These are phyloP conservation scores for Claviceps fusiformis DNA, from an alignment of 2,329 filamentous ascomycete species.

Conservation along the genomic window DNA sequence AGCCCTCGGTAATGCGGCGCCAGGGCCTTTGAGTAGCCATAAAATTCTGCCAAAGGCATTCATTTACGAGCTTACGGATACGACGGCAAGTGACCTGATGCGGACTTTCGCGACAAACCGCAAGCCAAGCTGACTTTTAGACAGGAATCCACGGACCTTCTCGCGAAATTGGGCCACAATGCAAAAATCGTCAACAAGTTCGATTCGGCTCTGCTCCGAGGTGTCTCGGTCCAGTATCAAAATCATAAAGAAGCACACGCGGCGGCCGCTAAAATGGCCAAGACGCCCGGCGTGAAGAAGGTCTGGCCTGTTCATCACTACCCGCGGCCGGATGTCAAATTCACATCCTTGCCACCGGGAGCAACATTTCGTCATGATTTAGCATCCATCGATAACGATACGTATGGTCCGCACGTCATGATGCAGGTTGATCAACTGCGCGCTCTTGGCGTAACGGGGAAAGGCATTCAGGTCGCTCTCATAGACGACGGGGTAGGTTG, in stretches of 20 bases:
- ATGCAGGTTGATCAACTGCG: constrained; percentile 8
- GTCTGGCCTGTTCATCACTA: not conserved
- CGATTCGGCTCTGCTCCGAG: not conserved
- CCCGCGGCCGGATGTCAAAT: not conserved
- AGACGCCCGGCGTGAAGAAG: not conserved
- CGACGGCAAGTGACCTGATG: not conserved
- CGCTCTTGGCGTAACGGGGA: constrained; percentile 6
- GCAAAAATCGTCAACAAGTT: not conserved
- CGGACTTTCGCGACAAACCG: not conserved
- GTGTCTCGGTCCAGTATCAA: not conserved
- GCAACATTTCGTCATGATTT: too few species aligned
- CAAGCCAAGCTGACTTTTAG: not conserved
- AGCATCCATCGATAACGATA: not conserved
- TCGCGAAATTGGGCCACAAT: not conserved
- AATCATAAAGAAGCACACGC: not conserved
- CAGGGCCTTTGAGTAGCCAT: too few species aligned
- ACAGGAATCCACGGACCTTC: not conserved
- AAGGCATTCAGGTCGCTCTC: constrained; percentile 7
- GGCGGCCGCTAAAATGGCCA: not conserved
- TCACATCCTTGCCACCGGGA: not conserved
- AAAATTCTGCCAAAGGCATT: not conserved
- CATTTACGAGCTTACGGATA: not conserved
- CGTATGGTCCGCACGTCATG: constrained; percentile 8
- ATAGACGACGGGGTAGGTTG: constrained; percentile 22
- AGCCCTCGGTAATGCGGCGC: not conserved